A percentile compares a stretch with the other conserved stretches of the same genome.
phyloP scores from a whole-genome alignment of 169 alveolate species.

The Plasmodium berghei region DNA sequence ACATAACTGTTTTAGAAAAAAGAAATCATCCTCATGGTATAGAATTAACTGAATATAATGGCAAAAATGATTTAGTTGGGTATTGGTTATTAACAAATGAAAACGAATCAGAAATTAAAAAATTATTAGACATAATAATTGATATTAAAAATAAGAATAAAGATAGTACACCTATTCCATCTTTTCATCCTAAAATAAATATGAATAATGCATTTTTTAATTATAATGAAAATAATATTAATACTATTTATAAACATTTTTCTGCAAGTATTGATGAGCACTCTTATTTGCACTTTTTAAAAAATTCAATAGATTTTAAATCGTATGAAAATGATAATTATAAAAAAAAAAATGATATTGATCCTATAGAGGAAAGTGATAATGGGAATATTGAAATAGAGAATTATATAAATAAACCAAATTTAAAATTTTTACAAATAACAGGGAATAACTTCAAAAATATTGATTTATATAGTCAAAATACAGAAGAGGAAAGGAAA shows the following conservation, averaged over 20 bases:
- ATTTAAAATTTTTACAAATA: not conserved
- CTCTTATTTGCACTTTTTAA: not conserved
- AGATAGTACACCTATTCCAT: slow-evolving; percentile 10
- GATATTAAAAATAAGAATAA: slow-evolving; percentile 28
- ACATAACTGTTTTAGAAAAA: slow-evolving; percentile 58
- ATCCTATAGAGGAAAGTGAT: slow-evolving; percentile 10
- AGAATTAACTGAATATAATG: slow-evolving; percentile 67
- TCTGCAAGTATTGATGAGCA: slow-evolving; percentile 27
- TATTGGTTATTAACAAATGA: slow-evolving; percentile 54
- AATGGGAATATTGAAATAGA: not conserved
- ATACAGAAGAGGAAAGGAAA: not conserved
- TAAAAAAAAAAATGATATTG: not conserved
- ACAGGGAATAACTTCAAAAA: not conserved
- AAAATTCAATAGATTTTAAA: not conserved
- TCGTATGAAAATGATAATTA: not conserved
- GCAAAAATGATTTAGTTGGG: slow-evolving; percentile 48
- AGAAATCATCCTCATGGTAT: slow-evolving; percentile 60
- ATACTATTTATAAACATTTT: slow-evolving; percentile 48
- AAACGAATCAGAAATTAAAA: slow-evolving; percentile 27
- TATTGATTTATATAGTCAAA: not conserved
- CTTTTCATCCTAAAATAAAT: slow-evolving; percentile 73
- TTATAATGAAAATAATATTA: slow-evolving; percentile 42
- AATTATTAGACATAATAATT: slow-evolving; percentile 6
- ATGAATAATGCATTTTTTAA: slow-evolving; percentile 42
- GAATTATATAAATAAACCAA: not conserved